Conservation (phyloP, 2,329 filamentous ascomycete genomes). For the Arthrinium phaeospermum region DNA sequence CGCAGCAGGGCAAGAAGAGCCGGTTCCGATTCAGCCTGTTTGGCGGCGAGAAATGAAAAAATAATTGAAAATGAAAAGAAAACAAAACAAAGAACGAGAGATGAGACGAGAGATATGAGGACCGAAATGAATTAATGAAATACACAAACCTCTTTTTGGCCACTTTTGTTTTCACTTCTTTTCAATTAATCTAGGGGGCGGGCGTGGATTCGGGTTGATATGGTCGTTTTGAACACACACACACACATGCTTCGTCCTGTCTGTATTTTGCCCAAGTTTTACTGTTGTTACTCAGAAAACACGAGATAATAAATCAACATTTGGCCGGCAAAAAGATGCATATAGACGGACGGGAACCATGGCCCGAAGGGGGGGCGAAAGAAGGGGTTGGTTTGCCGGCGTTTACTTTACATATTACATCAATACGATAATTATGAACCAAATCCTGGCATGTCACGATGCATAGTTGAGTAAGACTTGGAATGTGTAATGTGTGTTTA, state of each 20-base stretch:
- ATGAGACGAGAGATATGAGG: not conserved
- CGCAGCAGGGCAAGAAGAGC: slow-evolving; percentile 36
- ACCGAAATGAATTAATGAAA: not conserved
- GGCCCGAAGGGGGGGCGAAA: not conserved
- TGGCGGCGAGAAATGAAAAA: slow-evolving; percentile 27
- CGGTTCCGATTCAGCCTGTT: slow-evolving; percentile 41
- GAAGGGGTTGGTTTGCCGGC: not conserved
- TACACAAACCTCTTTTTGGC: not conserved
- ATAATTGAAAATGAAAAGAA: not conserved
- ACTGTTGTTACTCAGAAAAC: not conserved
- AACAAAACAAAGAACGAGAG: not conserved
- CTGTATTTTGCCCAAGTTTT: not conserved
- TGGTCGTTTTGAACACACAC: not conserved
- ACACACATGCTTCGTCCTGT: not conserved
- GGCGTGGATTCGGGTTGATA: no score
- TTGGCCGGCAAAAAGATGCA: slow-evolving; percentile 1
- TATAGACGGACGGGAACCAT: not conserved
- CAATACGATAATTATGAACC: slow-evolving; percentile 2
- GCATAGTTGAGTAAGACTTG: not conserved
- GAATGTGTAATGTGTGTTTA: not conserved
- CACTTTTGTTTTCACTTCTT: not conserved
- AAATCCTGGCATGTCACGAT: not conserved
- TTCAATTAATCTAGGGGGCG: not conserved
- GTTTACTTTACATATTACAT: not conserved
- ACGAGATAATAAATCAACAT: not conserved